phyloP scores from a whole-genome alignment of 768 basidiomycete species.

The Podaxis mareebaensis region DNA sequence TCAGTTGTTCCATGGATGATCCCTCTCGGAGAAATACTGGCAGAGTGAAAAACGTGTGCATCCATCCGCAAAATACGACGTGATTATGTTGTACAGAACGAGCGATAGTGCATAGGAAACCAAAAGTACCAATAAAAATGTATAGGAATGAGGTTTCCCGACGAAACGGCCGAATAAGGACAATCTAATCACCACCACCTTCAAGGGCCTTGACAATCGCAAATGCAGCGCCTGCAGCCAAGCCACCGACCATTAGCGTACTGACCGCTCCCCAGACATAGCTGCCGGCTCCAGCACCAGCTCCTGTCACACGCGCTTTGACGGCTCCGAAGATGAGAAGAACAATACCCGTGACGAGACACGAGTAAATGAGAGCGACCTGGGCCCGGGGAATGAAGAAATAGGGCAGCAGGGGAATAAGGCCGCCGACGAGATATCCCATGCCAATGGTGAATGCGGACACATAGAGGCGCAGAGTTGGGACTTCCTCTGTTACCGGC shows the following conservation, averaged over 20 bases:
- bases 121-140: neutral
- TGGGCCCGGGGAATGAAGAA: conserved; percentile 81
- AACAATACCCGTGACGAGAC: conserved; percentile 78
- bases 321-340: conserved; percentile 89
- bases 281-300: conserved; percentile 59
- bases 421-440: conserved; percentile 90
- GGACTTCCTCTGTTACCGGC: conserved; percentile 74
- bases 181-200: conserved; percentile 21
- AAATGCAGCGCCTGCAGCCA: conserved; percentile 76
- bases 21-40: neutral
- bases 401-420: conserved; percentile 91
- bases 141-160: neutral
- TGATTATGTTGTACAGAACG: neutral
- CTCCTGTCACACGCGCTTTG: conserved; percentile 88
- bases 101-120: neutral
- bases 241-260: conserved; percentile 86
- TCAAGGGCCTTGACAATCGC: conserved; percentile 53
- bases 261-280: conserved; percentile 88
- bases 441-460: conserved; percentile 95
- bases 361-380: conserved; percentile 70
- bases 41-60: neutral
- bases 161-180: neutral
- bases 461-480: conserved; percentile 78
- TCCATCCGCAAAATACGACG: neutral
- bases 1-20: conserved; percentile 10